These are phyloP conservation scores for Scutellaria barbata DNA, from an alignment of 257 asterid species.

Conservation along the genomic window DNA sequence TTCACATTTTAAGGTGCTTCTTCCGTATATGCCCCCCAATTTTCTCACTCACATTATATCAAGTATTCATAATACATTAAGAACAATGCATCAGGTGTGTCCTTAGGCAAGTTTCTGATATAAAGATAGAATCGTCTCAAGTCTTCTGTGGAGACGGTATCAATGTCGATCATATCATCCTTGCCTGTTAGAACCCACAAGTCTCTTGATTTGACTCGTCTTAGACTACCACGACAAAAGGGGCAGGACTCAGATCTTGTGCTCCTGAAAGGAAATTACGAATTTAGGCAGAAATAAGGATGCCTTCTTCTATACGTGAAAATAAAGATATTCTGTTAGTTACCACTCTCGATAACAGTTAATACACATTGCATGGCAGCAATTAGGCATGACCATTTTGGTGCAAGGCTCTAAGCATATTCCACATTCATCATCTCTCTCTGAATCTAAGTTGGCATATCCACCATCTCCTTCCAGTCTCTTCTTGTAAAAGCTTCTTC, in stretches of 20 bases:
- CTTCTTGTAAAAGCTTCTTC: constrained; percentile 45
- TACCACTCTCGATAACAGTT: constrained; percentile 89
- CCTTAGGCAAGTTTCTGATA: constrained; percentile 73
- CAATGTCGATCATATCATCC: constrained; percentile 73
- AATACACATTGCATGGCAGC: constrained; percentile 95
- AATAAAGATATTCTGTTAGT: background rate
- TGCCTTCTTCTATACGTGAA: background rate
- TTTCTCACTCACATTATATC: constrained; percentile 49
- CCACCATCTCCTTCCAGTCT: constrained; percentile 42
- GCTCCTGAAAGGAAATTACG: constrained; percentile 56
- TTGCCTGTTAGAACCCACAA: constrained; percentile 82
- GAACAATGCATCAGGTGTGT: constrained; percentile 78
- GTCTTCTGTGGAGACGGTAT: constrained; percentile 62
- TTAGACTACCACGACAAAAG: constrained; percentile 81
- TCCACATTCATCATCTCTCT: constrained; percentile 66
- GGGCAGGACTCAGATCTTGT: constrained; percentile 87
- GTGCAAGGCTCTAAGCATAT: constrained; percentile 85
- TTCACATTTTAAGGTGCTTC: constrained; percentile 62
- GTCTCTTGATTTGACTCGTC: constrained; percentile 73
- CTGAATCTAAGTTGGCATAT: constrained; percentile 46
- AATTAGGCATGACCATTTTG: constrained; percentile 82
- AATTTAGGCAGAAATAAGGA: constrained; percentile 18
- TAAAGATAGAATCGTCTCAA: constrained; percentile 69
- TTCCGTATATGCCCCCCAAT: constrained; percentile 42
- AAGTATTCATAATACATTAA: constrained; percentile 74